Evolutionary conservation across 2,329 filamentous ascomycete species (phyloP), one percentile per base, ranked within the genome.

Genomic region (Helotiales sp.): DNA sequence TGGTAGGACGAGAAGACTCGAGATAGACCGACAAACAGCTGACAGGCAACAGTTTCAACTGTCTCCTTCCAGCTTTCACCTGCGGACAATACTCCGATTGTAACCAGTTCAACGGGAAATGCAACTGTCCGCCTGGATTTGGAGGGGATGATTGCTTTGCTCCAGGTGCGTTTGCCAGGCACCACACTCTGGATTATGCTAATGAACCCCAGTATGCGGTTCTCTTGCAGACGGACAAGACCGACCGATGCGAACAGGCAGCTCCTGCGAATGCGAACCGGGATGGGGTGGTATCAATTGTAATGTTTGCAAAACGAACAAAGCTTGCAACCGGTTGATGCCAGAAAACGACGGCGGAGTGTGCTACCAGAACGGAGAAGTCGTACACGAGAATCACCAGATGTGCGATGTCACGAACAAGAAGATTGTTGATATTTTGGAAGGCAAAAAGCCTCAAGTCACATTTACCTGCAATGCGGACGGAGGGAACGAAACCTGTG

Each of bases 231-330:
- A 91, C 67, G 93, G 92, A 63, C 82, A 82, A 65, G 86, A 98
- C 68, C 84, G 95, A 66, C 84, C 87, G 22, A 87, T 90, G 71
- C 85, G 95, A 70, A 77, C 85, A 52, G 86, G 84, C 62, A 81
- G 86, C 57, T 77, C 80, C 38, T 99, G 95, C 76, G 78, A 91
- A 40, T 99, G 95, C 74, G 89, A 93, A 70, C 90, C 96, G 34
- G 95, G 95, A 55, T 99, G 95, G 95, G 84, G 84, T 38, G 95
- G 95, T 63, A 93, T 99, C 76, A 99, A 99, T 79, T 99, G 95
- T 83, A 99, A 95, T 69, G 91, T 99, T 56, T 99, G 95, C 75
- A 86, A 88, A 60, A 85, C 86, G 3, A 82, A 98, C 72, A 79
- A 88, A 65, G 93, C 90, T 15, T 99, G 95, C 70, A 85, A 95